Evolutionary conservation across 1,284 basidiomycete species (phyloP).

Genomic region (Ceratobasidium sp.): DNA sequence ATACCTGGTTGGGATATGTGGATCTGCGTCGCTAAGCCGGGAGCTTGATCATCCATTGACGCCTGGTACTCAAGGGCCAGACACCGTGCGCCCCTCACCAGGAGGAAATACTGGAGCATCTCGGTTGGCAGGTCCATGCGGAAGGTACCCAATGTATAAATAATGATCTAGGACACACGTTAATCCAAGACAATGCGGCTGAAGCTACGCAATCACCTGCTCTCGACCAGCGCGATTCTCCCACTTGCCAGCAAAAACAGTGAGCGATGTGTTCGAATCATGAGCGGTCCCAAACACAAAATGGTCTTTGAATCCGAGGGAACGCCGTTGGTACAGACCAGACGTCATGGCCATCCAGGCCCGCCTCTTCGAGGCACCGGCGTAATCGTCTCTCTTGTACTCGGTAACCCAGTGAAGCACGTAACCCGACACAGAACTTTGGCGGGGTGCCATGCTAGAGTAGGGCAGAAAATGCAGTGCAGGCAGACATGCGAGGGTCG

Average conservation of each 20-base stretch:
- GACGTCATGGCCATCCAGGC: conserved; percentile 8
- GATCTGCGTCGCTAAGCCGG: neutral
- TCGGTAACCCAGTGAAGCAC: conserved; percentile 19
- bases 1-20: no score
- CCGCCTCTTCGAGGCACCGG: neutral
- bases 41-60: no score
- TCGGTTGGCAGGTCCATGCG: no score
- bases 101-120: neutral
- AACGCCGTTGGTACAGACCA: conserved; percentile 12
- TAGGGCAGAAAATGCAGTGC: neutral
- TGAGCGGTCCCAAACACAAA: conserved; percentile 16
- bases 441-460: neutral
- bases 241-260: conserved; percentile 13
- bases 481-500: no score
- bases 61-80: neutral
- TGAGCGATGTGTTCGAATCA: neutral
- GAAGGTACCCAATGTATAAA: neutral
- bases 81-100: neutral
- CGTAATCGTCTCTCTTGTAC: neutral
- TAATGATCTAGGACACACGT: neutral
- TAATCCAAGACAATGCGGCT: no score
- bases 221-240: neutral
- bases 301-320: conserved; percentile 2
- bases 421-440: no score
- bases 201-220: neutral